Conservation (phyloP, 148 eudicot genomes). For the Rhododendron griersonianum region DNA sequence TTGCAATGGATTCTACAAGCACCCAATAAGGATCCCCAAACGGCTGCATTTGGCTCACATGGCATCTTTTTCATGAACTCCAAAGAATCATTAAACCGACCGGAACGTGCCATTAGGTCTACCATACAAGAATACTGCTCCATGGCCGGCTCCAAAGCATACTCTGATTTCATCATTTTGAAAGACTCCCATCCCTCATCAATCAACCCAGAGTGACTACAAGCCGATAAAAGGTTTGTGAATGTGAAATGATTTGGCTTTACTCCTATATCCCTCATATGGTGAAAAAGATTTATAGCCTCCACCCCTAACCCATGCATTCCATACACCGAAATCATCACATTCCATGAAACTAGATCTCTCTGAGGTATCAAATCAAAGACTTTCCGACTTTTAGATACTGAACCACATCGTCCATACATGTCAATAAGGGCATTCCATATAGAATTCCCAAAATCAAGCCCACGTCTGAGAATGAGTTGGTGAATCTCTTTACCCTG, state of each 20-base stretch:
- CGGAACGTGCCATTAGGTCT: slow-evolving; percentile 17
- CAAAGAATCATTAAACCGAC: slow-evolving; percentile 1
- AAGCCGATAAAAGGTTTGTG: slow-evolving; percentile 18
- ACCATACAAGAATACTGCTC: slow-evolving; percentile 23
- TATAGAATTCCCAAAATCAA: slow-evolving; percentile 7
- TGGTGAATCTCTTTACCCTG: slow-evolving; percentile 21
- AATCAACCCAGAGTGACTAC: slow-evolving; percentile 20
- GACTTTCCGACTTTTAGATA: slow-evolving; percentile 5
- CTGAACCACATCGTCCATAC: slow-evolving; percentile 18
- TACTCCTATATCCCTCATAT: slow-evolving; percentile 2
- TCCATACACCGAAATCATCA: slow-evolving; percentile 19
- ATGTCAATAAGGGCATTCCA: slow-evolving; percentile 17
- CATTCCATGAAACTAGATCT: slow-evolving; percentile 18
- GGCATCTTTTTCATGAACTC: slow-evolving; percentile 19
- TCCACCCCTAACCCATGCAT: slow-evolving; percentile 15
- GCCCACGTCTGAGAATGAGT: slow-evolving; percentile 11
- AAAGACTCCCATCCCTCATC: slow-evolving; percentile 8
- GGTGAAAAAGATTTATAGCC: slow-evolving; percentile 7
- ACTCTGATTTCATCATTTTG: slow-evolving; percentile 5
- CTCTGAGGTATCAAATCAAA: slow-evolving; percentile 5
- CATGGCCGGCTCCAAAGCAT: slow-evolving; percentile 10
- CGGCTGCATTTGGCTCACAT: slow-evolving; percentile 21
- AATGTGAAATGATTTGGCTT: slow-evolving; percentile 21
- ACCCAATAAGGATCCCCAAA: slow-evolving; percentile 21
- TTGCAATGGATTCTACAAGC: slow-evolving; percentile 20